Evolutionary conservation across 192 early-diverging fungal species (phyloP).

Genomic region (Spizellomyces punctatus): DNA sequence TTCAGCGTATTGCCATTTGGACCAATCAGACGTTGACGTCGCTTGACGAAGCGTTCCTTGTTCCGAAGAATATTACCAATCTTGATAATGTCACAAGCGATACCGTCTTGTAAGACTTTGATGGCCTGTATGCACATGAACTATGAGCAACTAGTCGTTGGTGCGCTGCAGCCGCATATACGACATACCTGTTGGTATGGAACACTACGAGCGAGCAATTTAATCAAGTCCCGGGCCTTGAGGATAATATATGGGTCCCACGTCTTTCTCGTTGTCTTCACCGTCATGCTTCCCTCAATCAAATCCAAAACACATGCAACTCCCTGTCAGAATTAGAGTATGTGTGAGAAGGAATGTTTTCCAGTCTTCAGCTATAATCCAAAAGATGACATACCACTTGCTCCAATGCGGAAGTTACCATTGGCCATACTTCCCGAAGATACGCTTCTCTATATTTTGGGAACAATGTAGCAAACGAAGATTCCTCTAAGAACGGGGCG

Average conservation of each 20-base stretch:
- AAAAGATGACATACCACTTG: constrained; percentile 52
- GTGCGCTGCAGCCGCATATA: not conserved
- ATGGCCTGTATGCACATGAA: constrained; percentile 57
- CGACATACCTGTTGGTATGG: constrained; percentile 78
- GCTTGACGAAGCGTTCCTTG: constrained; percentile 98
- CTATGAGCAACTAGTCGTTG: not conserved
- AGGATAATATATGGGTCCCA: constrained; percentile 93
- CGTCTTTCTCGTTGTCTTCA: constrained; percentile 94
- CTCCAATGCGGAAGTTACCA: constrained; percentile 79
- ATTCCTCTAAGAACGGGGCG: constrained; percentile 86
- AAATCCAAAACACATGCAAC: constrained; percentile 89
- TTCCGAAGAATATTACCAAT: constrained; percentile 93
- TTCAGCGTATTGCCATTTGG: constrained; percentile 95
- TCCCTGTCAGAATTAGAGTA: constrained; percentile 54
- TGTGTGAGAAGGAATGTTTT: not conserved
- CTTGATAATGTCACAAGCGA: constrained; percentile 94
- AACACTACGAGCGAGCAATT: constrained; percentile 90
- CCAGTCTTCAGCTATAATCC: not conserved
- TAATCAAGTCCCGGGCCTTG: constrained; percentile 93
- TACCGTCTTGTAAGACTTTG: constrained; percentile 89
- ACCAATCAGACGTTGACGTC: constrained; percentile 91
- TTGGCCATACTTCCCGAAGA: constrained; percentile 88
- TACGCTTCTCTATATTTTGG: constrained; percentile 98
- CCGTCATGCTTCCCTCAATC: constrained; percentile 97
- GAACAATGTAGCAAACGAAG: constrained; percentile 95